Base-by-base conservation (phyloP, 257 asterid species). In the Nicotiana attenuata region DNA sequence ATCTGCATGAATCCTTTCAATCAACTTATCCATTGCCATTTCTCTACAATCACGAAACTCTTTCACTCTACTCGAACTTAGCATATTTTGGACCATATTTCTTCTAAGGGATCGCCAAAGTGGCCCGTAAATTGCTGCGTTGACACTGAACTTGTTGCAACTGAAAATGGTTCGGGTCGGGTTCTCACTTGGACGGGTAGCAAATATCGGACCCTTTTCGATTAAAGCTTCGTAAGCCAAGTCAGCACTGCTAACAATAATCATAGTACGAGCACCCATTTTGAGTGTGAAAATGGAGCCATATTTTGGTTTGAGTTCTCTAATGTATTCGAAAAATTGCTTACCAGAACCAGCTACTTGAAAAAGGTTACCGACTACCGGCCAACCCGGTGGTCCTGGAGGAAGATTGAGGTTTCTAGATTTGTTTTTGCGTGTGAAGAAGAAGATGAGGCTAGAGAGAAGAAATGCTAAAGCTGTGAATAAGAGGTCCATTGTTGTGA, bases 381-480 rank as follows among this genome's bases (percentile, higher is more conserved):
- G 99, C 85, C 90, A 88, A 1, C 99, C 98, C 3, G 97, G 96
- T 0, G 98, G 98, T 2, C 99, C 98, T 3, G 98, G 97, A 47
- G 99, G 99, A 5, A 94, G 90, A 17, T 89, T 90, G 47, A 85
- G 89, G 61, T 86, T 89, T 65, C 87, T 92, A 47, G 89, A 84
- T 82, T 85, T 85, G 5, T 92, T 47, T 52, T 90, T 91, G n/a
- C 82, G 83, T 10, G 92, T 60, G 4, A 89, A 16, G n/a, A 87
- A 11, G 87, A 92, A 87, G 75, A 95, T 77, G n/a, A 91, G 69
- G 73, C 63, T 82, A 2, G 93, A 91, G 16, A 90, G 0, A n/a
- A 88, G 16, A 81, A 92, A 83, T 14, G 93, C 92, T 0, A 87
- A 24, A 19, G 95, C 92, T 2, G 99, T 84, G 92, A 92, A 90